Evolutionary conservation across 2,329 filamentous ascomycete genomes (phyloP).

Genomic region (Graphilbum ipis-grandicollis): DNA sequence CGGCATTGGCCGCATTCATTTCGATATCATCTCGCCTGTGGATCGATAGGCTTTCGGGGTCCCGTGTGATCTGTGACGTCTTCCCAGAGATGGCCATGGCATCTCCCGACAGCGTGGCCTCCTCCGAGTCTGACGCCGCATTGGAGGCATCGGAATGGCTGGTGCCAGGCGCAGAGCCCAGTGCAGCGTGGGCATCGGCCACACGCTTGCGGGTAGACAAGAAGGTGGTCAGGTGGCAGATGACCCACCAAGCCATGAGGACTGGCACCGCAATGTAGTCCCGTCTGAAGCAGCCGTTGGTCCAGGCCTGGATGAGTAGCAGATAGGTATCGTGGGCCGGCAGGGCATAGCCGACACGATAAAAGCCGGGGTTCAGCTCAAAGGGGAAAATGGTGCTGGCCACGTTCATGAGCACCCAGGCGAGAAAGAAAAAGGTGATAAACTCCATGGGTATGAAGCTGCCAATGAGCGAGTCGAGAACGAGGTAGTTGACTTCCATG

Average conservation of each 20-base stretch:
- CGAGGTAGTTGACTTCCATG: slow-evolving; percentile 1
- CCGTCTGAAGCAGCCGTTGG: too few relatives aligned
- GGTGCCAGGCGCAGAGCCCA: too few relatives aligned
- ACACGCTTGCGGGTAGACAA: not conserved
- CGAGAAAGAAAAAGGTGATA: slow-evolving; percentile 9
- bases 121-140: too few relatives aligned
- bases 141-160: too few relatives aligned
- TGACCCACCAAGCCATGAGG: slow-evolving; percentile 21
- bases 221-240: slow-evolving; percentile 1
- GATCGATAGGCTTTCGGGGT: too few relatives aligned
- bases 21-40: too few relatives aligned
- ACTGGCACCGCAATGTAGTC: slow-evolving; percentile 22
- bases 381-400: slow-evolving; percentile 23
- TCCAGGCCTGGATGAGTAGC: slow-evolving; percentile 24
- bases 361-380: slow-evolving; percentile 23
- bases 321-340: slow-evolving; percentile 23
- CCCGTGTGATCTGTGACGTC: too few relatives aligned
- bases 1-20: too few relatives aligned
- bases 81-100: too few relatives aligned
- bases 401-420: slow-evolving; percentile 26
- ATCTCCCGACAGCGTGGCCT: too few relatives aligned
- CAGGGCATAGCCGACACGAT: slow-evolving; percentile 19
- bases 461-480: slow-evolving; percentile 1
- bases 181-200: too few relatives aligned
- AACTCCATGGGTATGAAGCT: slow-evolving; percentile 1